Conservation (phyloP, 371 early-diverging fungal species). For the Dichotomocladium elegans region DNA sequence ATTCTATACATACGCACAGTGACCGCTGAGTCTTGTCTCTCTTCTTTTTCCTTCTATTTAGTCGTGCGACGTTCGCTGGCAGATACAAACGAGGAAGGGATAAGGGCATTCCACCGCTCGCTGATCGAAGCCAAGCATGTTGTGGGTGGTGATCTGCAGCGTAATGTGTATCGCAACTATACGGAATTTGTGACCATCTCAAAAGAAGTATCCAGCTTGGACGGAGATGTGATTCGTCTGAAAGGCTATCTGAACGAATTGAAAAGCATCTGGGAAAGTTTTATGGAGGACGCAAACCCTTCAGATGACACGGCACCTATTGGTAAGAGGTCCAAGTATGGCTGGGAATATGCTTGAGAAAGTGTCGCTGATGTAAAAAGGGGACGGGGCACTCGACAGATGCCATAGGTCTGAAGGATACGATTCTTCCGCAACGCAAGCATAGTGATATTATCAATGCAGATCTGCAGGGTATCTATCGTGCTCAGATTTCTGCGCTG, state of each 20-base stretch:
- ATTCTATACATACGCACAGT: not conserved
- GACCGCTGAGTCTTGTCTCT: not conserved
- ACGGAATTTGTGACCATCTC: slow-evolving; percentile 92
- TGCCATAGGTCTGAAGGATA: slow-evolving; percentile 8
- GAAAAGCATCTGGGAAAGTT: slow-evolving; percentile 57
- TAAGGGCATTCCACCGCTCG: slow-evolving; percentile 55
- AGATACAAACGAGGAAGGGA: slow-evolving; percentile 59
- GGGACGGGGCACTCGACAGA: too few species aligned
- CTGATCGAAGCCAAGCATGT: slow-evolving; percentile 72
- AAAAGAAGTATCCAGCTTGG: slow-evolving; percentile 85
- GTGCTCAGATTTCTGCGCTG: slow-evolving; percentile 62
- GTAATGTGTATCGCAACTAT: slow-evolving; percentile 92
- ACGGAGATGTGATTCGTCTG: slow-evolving; percentile 69
- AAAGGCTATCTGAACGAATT: slow-evolving; percentile 69
- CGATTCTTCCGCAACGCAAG: slow-evolving; percentile 27
- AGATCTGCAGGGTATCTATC: slow-evolving; percentile 55
- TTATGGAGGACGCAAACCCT: slow-evolving; percentile 46
- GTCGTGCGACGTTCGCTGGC: slow-evolving; percentile 52
- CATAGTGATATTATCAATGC: slow-evolving; percentile 40
- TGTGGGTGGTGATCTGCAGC: slow-evolving; percentile 80
- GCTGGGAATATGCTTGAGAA: too few species aligned
- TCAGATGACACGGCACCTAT: slow-evolving; percentile 12
- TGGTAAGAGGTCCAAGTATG: not conserved
- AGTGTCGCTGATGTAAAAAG: too few species aligned
- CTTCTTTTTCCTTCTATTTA: slow-evolving; percentile 8